phyloP scores from a whole-genome alignment of 148 eudicot species.

The Chenopodium formosanum region DNA sequence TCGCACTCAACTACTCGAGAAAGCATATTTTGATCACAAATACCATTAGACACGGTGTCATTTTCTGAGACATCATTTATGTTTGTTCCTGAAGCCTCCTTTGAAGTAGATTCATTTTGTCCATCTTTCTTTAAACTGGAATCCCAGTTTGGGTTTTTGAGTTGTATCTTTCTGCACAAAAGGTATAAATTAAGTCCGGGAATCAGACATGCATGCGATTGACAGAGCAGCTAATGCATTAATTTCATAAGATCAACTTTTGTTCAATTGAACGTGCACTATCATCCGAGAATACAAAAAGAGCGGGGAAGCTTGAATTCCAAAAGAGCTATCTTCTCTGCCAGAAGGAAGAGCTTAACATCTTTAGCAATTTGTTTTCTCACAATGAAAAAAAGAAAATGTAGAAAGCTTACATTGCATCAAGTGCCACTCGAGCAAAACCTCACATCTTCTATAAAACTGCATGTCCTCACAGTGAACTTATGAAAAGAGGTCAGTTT shows the following conservation, averaged over 20 bases:
- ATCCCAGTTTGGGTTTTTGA: slow-evolving; percentile 95
- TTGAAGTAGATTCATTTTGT: slow-evolving; percentile 41
- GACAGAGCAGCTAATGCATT: background rate
- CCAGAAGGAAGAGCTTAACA: background rate
- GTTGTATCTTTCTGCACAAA: slow-evolving; percentile 86
- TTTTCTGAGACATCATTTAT: slow-evolving; percentile 34
- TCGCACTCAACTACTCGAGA: slow-evolving; percentile 38
- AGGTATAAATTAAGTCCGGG: background rate
- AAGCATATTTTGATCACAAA: slow-evolving; percentile 59
- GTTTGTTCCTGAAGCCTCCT: slow-evolving; percentile 41
- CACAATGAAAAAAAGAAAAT: background rate
- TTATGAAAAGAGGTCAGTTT: slow-evolving; percentile 90
- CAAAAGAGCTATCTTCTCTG: background rate
- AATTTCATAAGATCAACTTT: background rate
- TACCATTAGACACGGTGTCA: slow-evolving; percentile 37
- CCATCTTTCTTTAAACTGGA: slow-evolving; percentile 82
- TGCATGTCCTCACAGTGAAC: slow-evolving; percentile 78
- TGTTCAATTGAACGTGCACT: background rate
- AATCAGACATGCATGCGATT: background rate
- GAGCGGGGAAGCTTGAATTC: background rate
- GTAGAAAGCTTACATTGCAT: slow-evolving; percentile 74
- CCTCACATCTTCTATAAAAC: slow-evolving; percentile 72
- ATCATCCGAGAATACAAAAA: background rate
- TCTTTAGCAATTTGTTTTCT: background rate
- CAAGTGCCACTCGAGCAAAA: slow-evolving; percentile 91